These are phyloP conservation scores for Diaporthe nobilis DNA, from an alignment of 2,329 filamentous ascomycete species.

Conservation along the genomic window DNA sequence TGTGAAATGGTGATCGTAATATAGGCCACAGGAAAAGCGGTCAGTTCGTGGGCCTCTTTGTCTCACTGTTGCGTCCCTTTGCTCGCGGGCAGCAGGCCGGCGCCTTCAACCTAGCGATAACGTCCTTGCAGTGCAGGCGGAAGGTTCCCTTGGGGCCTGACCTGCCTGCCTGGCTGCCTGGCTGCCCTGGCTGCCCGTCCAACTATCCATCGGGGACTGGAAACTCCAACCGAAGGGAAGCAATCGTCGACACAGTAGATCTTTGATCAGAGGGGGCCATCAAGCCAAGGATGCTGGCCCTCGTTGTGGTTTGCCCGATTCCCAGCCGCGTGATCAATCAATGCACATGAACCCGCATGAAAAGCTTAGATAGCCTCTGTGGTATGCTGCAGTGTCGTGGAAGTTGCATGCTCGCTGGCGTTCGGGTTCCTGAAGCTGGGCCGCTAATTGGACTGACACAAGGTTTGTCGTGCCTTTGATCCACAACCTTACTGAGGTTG, in stretches of 20 bases:
- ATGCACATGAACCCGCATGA: constrained; percentile 34
- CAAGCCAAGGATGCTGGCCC: neutral
- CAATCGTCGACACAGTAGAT: neutral
- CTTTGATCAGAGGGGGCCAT: constrained; percentile 1
- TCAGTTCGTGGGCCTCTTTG: constrained; percentile 35
- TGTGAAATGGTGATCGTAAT: constrained; percentile 37
- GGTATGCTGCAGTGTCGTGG: constrained; percentile 34
- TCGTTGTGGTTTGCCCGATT: constrained; percentile 18
- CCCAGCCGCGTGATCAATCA: constrained; percentile 31
- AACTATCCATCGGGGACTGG: neutral
- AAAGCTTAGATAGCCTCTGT: constrained; percentile 34
- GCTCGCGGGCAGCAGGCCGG: constrained; percentile 8
- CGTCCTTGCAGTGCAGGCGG: constrained; percentile 24
- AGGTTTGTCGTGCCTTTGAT: constrained; percentile 23
- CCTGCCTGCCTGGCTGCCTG: neutral
- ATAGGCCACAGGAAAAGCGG: constrained; percentile 36
- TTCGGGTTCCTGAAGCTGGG: constrained; percentile 36
- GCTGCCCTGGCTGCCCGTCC: neutral
- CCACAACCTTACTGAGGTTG: constrained; percentile 35
- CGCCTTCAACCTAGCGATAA: constrained; percentile 20
- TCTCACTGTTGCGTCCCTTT: constrained; percentile 26
- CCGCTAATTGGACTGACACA: constrained; percentile 35
- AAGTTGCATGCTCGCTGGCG: constrained; percentile 33
- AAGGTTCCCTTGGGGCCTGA: neutral
- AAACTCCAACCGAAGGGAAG: constrained; percentile 20